A percentile compares a stretch with the other conserved stretches of the same genome.
phyloP scores from a whole-genome alignment of 352 stramenopile genomes.

The Phytophthora pseudosyringae region DNA sequence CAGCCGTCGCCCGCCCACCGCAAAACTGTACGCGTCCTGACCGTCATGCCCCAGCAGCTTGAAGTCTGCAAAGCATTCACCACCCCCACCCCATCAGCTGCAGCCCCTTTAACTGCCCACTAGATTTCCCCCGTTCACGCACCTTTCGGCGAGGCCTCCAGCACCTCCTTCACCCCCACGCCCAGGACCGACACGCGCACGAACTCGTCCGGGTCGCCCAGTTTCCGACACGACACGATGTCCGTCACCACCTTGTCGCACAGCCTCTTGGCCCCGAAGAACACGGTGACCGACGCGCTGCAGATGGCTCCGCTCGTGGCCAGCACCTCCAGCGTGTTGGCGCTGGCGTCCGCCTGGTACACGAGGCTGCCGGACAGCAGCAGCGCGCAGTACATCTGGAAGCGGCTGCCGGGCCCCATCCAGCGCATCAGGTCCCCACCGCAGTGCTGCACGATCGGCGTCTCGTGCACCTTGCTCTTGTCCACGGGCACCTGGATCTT shows the following conservation, averaged over 20 bases:
- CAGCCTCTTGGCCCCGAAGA: constrained; percentile 73
- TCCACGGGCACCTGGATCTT: constrained; percentile 39
- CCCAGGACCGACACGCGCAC: constrained; percentile 59
- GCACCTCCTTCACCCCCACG: constrained; percentile 53
- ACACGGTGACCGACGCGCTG: constrained; percentile 69
- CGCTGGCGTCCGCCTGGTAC: constrained; percentile 56
- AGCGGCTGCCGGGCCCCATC: constrained; percentile 63
- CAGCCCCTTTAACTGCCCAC: neutral
- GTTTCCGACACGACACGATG: constrained; percentile 64
- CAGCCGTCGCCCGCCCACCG: constrained; percentile 54
- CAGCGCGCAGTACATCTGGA: constrained; percentile 80
- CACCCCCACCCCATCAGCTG: constrained; percentile 12
- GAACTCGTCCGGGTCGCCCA: constrained; percentile 69
- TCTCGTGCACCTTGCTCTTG: constrained; percentile 58
- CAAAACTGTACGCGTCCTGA: constrained; percentile 70
- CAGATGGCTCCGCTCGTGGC: constrained; percentile 63
- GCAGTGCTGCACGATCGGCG: constrained; percentile 56
- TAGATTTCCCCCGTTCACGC: neutral
- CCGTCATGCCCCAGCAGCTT: constrained; percentile 58
- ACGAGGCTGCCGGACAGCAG: constrained; percentile 69
- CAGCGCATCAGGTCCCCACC: constrained; percentile 59
- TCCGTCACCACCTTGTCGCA: constrained; percentile 80
- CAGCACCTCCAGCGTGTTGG: constrained; percentile 56
- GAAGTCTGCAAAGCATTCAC: constrained; percentile 47
- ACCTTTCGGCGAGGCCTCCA: constrained; percentile 57